Conservation (phyloP, 805 yeast species). For the Kockiozyma suomiensis region DNA sequence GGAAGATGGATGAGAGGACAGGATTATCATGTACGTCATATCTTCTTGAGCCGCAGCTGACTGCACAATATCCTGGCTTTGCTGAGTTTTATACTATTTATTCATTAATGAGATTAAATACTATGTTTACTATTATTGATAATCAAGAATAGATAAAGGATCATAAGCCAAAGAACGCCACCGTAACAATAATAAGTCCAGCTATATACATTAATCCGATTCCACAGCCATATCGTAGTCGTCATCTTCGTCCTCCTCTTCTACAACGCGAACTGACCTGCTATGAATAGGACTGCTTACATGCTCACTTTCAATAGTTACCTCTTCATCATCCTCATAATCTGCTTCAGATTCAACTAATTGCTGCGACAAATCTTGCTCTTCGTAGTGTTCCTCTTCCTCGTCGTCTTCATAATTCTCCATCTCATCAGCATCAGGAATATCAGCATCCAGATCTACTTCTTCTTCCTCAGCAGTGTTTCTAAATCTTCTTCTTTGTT, state of each 20-base stretch:
- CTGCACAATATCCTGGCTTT: not conserved
- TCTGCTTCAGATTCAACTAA: not conserved
- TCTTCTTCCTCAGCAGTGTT: conserved; percentile 19
- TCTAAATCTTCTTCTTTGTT: conserved; percentile 36
- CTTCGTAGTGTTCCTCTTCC: conserved; percentile 12
- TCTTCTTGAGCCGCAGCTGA: not conserved
- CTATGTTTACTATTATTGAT: too few species aligned
- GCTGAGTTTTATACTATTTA: not conserved
- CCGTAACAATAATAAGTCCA: not conserved
- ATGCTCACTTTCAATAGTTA: conserved; percentile 14
- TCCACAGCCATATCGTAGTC: conserved; percentile 32
- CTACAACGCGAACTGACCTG: conserved; percentile 2
- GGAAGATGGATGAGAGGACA: not conserved
- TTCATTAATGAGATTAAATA: not conserved
- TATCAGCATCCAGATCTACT: conserved; percentile 36
- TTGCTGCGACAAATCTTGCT: conserved; percentile 1
- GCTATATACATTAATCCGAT: conserved; percentile 13
- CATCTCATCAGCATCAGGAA: conserved; percentile 43
- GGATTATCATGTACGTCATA: not conserved
- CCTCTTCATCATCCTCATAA: conserved; percentile 16
- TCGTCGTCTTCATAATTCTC: conserved; percentile 26
- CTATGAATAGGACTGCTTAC: not conserved
- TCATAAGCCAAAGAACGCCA: conserved; percentile 1
- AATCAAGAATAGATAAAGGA: too few species aligned
- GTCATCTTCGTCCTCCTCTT: conserved; percentile 13